These are phyloP conservation scores for Lactarius pseudohatsudake DNA, from an alignment of 768 basidiomycete species.

Conservation along the genomic window DNA sequence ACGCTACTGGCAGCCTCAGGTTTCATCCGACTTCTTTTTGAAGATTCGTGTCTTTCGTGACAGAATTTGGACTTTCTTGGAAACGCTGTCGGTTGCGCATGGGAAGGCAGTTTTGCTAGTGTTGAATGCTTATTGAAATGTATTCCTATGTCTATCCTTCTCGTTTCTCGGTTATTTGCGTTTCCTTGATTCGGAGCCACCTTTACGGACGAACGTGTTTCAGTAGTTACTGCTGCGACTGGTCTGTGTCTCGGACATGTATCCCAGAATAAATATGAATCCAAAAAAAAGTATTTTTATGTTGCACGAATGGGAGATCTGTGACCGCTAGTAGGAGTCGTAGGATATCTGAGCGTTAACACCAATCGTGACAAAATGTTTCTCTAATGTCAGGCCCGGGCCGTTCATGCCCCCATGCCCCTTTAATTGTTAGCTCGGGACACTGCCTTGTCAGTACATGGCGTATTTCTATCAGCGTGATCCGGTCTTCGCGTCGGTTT, in stretches of 20 bases:
- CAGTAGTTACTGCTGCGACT: no score
- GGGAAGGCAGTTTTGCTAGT: not conserved
- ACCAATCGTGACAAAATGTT: not conserved
- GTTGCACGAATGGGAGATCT: not conserved
- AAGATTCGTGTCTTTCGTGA: not conserved
- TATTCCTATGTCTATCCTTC: not conserved
- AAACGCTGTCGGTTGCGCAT: not conserved
- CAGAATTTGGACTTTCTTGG: not conserved
- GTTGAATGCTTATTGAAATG: not conserved
- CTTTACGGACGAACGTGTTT: no score
- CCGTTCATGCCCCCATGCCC: no score
- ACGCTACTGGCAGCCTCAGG: not conserved
- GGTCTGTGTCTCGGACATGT: no score
- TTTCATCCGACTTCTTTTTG: not conserved
- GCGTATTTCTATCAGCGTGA: not conserved
- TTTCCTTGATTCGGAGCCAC: no score
- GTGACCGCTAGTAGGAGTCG: not conserved
- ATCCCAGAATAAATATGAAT: no score
- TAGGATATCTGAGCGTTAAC: not conserved
- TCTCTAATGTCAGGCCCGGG: no score
- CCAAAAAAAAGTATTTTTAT: not conserved
- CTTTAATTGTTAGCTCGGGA: no score
- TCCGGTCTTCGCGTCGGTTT: not conserved
- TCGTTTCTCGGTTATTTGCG: no score
- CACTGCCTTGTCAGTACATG: not conserved